Evolutionary conservation across 192 early-diverging fungal species (phyloP), one percentile per base, ranked within the genome.

Genomic region (Coemansia sp.): DNA sequence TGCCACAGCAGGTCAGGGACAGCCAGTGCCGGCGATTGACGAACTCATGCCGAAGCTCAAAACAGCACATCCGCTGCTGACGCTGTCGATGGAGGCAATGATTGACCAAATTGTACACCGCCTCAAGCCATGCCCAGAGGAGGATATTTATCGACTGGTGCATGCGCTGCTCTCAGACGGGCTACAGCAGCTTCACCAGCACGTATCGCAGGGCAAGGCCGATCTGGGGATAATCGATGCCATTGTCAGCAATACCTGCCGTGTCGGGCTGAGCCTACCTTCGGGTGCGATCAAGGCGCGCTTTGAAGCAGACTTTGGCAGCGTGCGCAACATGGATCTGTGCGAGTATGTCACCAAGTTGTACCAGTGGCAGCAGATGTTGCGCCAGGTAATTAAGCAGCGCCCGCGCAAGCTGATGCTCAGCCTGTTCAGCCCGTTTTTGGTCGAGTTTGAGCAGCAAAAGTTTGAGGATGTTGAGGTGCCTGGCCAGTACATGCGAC

Each of bases 381-480:
- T 98, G 71, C 93, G 97, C 66, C 86, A 86, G 25, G 82, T 92
- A 39, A 79, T 99, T 53, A 90, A 92, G 58, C 84, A 84, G 64
- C 88, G 93, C 39, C 93, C 95, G n/a, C 73, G 85, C 25, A 84
- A 82, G 51, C 93, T 92, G 57, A 87, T 91, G 72, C 81, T 98
- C 3, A 93, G 97, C 65, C 84, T 91, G 62, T 93, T 90, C 69
- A 92, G 89, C 35, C 91, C 93, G 47, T 97, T 95, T 81, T 75
- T 99, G 51, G 93, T 92, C 8, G 98, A 99, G 75, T 98, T 99
- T 84, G 95, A 98, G 69, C 93, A 97, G 74, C 90, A 94, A 70
- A 97, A 96, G 72, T 98, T 98, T 69, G 96, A 98, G 63, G 95
- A 98, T 57, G 92, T 99, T n/a, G 96, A 98, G 65, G 87, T 99